Evolutionary conservation across 345 rosid species (phyloP), one percentile per base, ranked within the genome.

Genomic region (Passiflora organensis): DNA sequence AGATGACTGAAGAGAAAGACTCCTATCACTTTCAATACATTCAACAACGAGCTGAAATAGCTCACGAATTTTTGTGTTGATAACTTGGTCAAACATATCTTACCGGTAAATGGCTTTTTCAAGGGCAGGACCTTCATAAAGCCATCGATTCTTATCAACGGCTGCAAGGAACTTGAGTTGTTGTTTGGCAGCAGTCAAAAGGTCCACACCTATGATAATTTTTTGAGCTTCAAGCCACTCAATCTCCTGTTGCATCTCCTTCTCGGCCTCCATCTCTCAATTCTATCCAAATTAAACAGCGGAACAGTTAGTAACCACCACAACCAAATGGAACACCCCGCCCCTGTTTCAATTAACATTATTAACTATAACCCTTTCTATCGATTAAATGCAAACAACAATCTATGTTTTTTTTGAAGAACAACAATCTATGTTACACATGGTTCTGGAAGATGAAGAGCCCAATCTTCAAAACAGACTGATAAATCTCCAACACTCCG

Each of bases 191-290:
- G 91, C 83, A 60, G 79, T 56, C 16, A 69, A 50, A 42, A 89
- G 81, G 67, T 89, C 91, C 38, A 84, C 74, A 55, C 86, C 75
- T 6, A 72, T 70, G 39, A 55, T 76, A 19, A 86, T 80, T 56
- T 75, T 86, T 58, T 83, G 99, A 0, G 96, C 96, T 73, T 83
- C 80, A 39, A 70, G 49, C 96, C 99, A 86, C 78, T 89, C 96
- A 15, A 67, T 25, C 47, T 69, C 64, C 21, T 69, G 68, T 32
- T 57, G 43, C 54, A 36, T 55, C 45, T 54, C 60, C 59, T 13
- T 62, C 20, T 48, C 62, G 42, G n/a, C 43, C 10, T 48, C 18
- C 56, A 18, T 19, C 15, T 16, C 17, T 36, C 36, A 37, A 18
- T 50, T 56, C 22, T 5, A 51, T 50, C 32, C 18, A n/a, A n/a